phyloP scores from a whole-genome alignment of 1,284 basidiomycete species.

The Melampsora allii-populina region DNA sequence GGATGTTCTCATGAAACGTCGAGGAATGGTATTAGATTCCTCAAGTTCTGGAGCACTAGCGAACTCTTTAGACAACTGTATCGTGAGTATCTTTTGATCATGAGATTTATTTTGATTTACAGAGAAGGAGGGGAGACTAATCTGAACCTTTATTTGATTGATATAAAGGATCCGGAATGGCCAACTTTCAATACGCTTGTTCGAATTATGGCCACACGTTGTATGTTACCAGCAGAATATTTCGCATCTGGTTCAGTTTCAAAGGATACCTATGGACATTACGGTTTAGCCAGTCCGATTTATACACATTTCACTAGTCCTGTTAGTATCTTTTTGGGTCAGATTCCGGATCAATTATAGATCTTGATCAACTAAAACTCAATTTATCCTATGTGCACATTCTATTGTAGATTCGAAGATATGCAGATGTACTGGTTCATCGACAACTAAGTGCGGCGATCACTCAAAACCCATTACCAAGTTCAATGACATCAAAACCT shows the following conservation, averaged over 20 bases:
- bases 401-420: constrained; percentile 46
- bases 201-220: constrained; percentile 97
- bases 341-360: neutral
- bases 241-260: constrained; percentile 93
- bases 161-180: constrained; percentile 65
- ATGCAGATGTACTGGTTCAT: constrained; percentile 82
- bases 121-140: neutral
- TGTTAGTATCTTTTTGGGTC: neutral
- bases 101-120: neutral
- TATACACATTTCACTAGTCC: constrained; percentile 89
- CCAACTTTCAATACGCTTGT: constrained; percentile 96
- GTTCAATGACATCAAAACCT: constrained; percentile 78
- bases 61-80: constrained; percentile 77
- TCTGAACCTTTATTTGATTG: neutral
- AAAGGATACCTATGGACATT: constrained; percentile 90
- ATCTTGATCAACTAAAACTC: constrained; percentile 67
- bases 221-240: constrained; percentile 98
- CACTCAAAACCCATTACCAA: constrained; percentile 74
- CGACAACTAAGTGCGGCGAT: constrained; percentile 91
- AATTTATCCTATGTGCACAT: constrained; percentile 67
- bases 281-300: constrained; percentile 91
- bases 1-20: constrained; percentile 83
- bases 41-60: constrained; percentile 90
- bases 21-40: constrained; percentile 80
- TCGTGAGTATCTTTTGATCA: constrained; percentile 59